Evolutionary conservation across 257 asterid species (phyloP), one percentile per base, ranked within the genome.

Genomic region (Knoxia roxburghii): DNA sequence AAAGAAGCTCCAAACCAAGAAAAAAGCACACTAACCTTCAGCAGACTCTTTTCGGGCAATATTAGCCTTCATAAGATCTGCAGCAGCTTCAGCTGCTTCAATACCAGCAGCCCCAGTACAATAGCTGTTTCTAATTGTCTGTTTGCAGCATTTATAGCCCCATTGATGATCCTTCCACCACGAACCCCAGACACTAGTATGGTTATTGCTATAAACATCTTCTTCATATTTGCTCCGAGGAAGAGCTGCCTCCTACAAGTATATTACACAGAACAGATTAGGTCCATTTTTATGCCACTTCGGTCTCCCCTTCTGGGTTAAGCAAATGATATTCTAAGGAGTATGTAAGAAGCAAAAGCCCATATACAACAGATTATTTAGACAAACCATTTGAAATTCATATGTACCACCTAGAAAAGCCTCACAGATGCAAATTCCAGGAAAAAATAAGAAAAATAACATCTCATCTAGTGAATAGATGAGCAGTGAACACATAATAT

Each of bases 91-190:
- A 71, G 97, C 96, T 37, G 99, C 97, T 81, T 93, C 97, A 68
- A 88, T 90, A 70, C 99, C 99, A 77, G 99, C 95, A 59, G 90
- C 77, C 30, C 97, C 95, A 17, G 95, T 90, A 62, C 99, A 93
- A 23, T 88, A 93, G 76, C 97, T 90, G 86, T 93, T 93, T 54
- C 95, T 74, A 63, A 88, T 86, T 0, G 89, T 88, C 78, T 88
- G 94, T 60, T 84, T 89, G 87, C 99, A 93, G 74, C 99, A 93
- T 72, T 84, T 86, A 76, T 88, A 93, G 46, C 97, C 99, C 99
- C 97, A 93, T 54, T 90, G 97, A 64, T 86, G 89, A 79, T 93
- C 95, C 76, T 69, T 90, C 99, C 97, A 93, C 97, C 96, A 93
- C 4, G 97, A 90, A 53, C 99, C 99, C 97, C 99, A 90, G 32